Base-by-base conservation (phyloP, 1,139 yeast species). In the Hyphopichia burtonii region DNA sequence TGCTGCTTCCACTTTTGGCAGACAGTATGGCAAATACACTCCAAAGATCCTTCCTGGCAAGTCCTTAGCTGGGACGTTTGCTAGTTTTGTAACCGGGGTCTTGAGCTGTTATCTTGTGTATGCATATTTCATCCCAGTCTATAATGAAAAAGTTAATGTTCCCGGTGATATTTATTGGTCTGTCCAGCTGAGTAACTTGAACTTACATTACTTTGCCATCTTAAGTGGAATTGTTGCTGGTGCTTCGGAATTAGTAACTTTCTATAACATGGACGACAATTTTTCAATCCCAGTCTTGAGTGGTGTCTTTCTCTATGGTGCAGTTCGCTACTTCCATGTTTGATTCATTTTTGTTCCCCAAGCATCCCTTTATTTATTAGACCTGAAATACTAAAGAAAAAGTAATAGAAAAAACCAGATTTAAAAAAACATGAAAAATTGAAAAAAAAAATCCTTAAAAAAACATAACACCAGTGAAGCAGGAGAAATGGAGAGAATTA, bases 1-100 rank as follows among this genome's bases (percentile, higher is more conserved):
- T 9, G 94, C 98, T 5, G 99, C 99, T 2, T 88, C 97, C 3
- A 88, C 97, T 1, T 65, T 91, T 55, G 99, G 98, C 18, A 76
- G 98, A 51, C 77, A 76, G 41, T 89, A 69, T 61, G 98, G 98
- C 7, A 76, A 86, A 53, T 75, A 86, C 52, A 89, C 97, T 6
- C 96, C 96, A 34, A 82, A 83, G 57, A 63, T 91, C 31, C 74
- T 85, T 9, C 68, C 76, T 43, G 80, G 82, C 45, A 93, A 93
- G 62, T 86, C 96, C 1, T 68, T 93, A 39, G 96, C 97, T 2
- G 99, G 99, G 0, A 82, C 91, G 2, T 41, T 82, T 22, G 98
- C 96, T 14, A 95, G 98, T 12, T 86, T 86, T 55, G 55, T 72
- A 4, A 72, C 85, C n/a, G 97, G 98, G 7, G 69, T 82, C 4